Base-by-base conservation (phyloP, 2,329 filamentous ascomycete species). In the Aspergillus persii region DNA sequence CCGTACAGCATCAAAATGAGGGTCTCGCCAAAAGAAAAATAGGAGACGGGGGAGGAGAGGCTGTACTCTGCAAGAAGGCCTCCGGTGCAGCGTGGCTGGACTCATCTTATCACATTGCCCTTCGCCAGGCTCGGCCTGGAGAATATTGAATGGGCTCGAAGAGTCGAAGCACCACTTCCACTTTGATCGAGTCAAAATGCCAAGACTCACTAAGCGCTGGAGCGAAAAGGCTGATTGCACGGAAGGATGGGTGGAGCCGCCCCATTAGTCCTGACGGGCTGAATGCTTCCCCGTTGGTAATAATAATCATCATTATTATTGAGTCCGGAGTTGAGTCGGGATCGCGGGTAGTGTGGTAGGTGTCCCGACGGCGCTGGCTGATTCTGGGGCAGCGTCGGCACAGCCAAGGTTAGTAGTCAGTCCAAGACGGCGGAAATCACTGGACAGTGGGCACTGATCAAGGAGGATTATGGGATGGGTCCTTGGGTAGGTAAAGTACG, bases 181-280 rank as follows among this genome's bases (percentile, higher is more conserved):
- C 29, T 44, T 60, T 58, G 50, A 62, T 63, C 53, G 53, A 61
- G 57, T 65, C 61, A 8, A 51, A 46, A 53, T 41, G 63, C 63
- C 63, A 67, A 66, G 65, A 30, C 8, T 31, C 51, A 57, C 65
- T 63, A 65, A 57, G 53, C 46, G 33, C 50, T 60, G 57, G 56
- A 56, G 53, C 33, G 50, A 41, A 47, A 23, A 50, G 51, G 49
- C 57, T 66, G 57, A 63, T 63, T 66, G 63, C 53, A 56, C 50
- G 56, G 57, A 62, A 54, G 53, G 23, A 52, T 53, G 31, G 49
- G 63, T 60, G 65, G 63, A 56, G 57, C 60, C 52, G 51, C 54
- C 30, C 52, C 49, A 50, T 50, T 50, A 55, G 47, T 56, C 36
- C 53, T 63, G 57, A 62, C 56, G 62, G 61, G 60, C 61, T 59